A percentile compares a stretch with the other conserved stretches of the same genome.
These are phyloP conservation scores for Clonostachys rhizophaga DNA, from an alignment of 2,329 filamentous ascomycete species.

Conservation along the genomic window DNA sequence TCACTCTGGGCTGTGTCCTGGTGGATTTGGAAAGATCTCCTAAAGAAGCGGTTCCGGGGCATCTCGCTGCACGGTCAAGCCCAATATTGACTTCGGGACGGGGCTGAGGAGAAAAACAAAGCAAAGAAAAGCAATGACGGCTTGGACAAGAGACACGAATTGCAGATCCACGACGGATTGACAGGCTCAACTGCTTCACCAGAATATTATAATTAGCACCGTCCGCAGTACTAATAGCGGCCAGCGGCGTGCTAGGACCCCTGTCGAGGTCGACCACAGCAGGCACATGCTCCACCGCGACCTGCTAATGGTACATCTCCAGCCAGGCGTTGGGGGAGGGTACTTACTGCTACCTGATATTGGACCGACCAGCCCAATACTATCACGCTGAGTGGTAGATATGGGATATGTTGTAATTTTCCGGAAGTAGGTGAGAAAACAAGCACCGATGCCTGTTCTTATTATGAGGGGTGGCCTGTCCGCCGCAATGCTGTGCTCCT, in stretches of 20 bases:
- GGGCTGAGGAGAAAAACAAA: neutral
- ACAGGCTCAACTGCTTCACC: neutral
- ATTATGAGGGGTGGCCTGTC: too few species aligned
- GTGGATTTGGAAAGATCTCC: constrained; percentile 26
- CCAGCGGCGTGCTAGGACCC: neutral
- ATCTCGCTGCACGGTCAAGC: constrained; percentile 8
- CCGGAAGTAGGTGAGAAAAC: too few species aligned
- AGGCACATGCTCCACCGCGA: too few species aligned
- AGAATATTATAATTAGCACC: neutral
- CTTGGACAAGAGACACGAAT: neutral
- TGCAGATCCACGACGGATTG: neutral
- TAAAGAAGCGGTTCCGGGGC: constrained; percentile 22
- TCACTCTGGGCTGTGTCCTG: constrained; percentile 16
- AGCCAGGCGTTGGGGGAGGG: too few species aligned
- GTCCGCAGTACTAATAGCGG: neutral
- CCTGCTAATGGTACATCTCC: too few species aligned
- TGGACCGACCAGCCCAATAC: too few species aligned
- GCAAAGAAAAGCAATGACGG: neutral
- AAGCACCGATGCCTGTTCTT: too few species aligned
- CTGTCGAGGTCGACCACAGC: neutral
- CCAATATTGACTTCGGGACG: too few species aligned
- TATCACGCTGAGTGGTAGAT: too few species aligned
- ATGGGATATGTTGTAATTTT: too few species aligned
- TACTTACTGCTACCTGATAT: too few species aligned
- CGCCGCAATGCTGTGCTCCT: too few species aligned